Evolutionary conservation across 495 filamentous ascomycete species (phyloP), one percentile per base, ranked within the genome.

Genomic region (Daldinia loculata): DNA sequence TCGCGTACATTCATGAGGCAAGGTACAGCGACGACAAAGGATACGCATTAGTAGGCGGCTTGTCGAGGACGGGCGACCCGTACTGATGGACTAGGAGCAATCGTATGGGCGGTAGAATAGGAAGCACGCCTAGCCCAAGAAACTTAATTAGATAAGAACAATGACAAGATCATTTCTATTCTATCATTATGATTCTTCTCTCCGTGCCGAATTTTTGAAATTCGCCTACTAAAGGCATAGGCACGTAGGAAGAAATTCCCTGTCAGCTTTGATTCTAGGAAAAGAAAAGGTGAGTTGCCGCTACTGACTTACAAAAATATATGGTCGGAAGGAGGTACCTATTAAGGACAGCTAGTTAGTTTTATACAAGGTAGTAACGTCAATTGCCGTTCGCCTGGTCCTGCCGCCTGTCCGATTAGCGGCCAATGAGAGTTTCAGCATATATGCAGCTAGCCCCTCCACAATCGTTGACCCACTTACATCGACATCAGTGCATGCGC

Each of bases 1-100:
- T 86, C 83, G 63, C 82, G 81, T 72, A 82, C 77, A 78, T 84
- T 86, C 84, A 87, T 87, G 74, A 77, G 78, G 65, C 45, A 66
- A 52, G 58, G 27, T 64, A 36, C 53, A 64, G 41, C 39, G 59
- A 48, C 65, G 32, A 58, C 64, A 63, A 70, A 75, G 68, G 39
- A 67, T 45, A n/a, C 63, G 53, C 52, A 62, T 65, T 41, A 65
- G 43, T 34, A 50, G 29, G 26, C 45, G 17, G 2, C 34, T 45
- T 45, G 15, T 58, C 26, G 32, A 22, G 34, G 58, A 24, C 5
- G 22, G 29, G 29, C 56, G 50, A 43, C 24, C 51, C 50, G 63
- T 34, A 53, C 2, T 29, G 26, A 48, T 51, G 45, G 59, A 19
- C 19, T 36, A 24, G 6, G 30, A 30, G 26, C 4, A 32, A 57